Evolutionary conservation across 345 rosid genomes (phyloP).

Genomic region (Hevea brasiliensis): DNA sequence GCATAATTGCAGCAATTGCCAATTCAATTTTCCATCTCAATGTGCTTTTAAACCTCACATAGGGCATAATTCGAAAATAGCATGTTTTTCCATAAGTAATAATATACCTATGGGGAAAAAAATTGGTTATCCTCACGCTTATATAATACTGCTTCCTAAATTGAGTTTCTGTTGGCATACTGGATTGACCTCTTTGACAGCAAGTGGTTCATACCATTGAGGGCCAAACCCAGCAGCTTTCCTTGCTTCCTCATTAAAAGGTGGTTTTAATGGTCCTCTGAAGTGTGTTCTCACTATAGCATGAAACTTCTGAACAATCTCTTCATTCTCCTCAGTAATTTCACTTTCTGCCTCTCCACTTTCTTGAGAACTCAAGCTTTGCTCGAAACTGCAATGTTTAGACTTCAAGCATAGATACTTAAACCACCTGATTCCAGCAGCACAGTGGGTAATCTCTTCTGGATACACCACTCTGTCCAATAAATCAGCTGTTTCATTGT

Average conservation of each 20-base stretch:
- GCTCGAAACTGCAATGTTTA: constrained; percentile 19
- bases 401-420: constrained; percentile 66
- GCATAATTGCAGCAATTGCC: neutral
- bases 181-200: constrained; percentile 42
- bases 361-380: constrained; percentile 19
- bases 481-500: constrained; percentile 66
- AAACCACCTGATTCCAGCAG: constrained; percentile 93
- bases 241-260: constrained; percentile 85
- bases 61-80: neutral
- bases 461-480: constrained; percentile 77
- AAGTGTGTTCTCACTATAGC: constrained; percentile 62
- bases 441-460: constrained; percentile 91
- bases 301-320: constrained; percentile 64
- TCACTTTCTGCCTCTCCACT: constrained; percentile 27
- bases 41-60: neutral
- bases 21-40: neutral
- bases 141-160: neutral
- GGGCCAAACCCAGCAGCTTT: constrained; percentile 90
- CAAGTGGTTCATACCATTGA: constrained; percentile 88
- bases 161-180: neutral
- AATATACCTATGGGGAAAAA: too few relatives aligned
- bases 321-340: constrained; percentile 36
- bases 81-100: neutral
- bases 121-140: neutral
- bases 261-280: constrained; percentile 93